Percentiles rank a stretch among this genome's conserved stretches.
phyloP scores from a whole-genome alignment of 106 monocot species.

The Hemerocallis citrina region DNA sequence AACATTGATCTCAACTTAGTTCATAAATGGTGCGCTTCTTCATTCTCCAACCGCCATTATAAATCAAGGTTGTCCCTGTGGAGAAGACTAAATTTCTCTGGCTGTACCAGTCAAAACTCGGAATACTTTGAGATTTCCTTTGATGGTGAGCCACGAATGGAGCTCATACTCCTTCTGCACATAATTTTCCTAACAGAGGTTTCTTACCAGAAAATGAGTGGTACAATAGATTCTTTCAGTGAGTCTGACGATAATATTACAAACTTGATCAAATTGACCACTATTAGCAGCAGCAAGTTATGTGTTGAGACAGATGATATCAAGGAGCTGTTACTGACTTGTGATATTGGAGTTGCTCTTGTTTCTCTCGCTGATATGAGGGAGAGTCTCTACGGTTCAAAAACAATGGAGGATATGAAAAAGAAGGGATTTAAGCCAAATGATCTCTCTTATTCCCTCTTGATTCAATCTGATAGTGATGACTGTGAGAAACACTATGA shows the following conservation, averaged over 20 bases:
- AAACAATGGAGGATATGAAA: conserved; percentile 56
- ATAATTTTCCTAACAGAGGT: conserved; percentile 50
- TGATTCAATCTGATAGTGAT: conserved; percentile 76
- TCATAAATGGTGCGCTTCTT: conserved; percentile 36
- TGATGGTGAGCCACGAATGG: conserved; percentile 75
- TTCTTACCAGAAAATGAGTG: conserved; percentile 33
- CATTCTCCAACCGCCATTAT: conserved; percentile 43
- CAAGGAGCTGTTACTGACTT: conserved; percentile 40
- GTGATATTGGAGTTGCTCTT: conserved; percentile 51
- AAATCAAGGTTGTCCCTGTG: conserved; percentile 64
- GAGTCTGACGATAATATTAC: conserved; percentile 24
- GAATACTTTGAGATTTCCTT: conserved; percentile 88
- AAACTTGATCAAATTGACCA: conserved; percentile 23
- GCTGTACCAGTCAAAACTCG: conserved; percentile 59
- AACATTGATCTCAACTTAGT: conserved; percentile 73
- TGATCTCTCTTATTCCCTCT: conserved; percentile 62
- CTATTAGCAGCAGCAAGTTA: conserved; percentile 11
- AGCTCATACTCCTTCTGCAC: conserved; percentile 66
- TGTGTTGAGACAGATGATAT: conserved; percentile 8
- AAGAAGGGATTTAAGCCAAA: conserved; percentile 82
- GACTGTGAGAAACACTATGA: conserved; percentile 44
- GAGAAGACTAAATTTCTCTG: conserved; percentile 50
- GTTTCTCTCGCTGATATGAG: conserved; percentile 57
- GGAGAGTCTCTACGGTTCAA: conserved; percentile 60
- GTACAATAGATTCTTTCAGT: conserved; percentile 19